Evolutionary conservation across 495 filamentous ascomycete genomes (phyloP), one percentile per base, ranked within the genome.

Genomic region (Trichoderma virens): DNA sequence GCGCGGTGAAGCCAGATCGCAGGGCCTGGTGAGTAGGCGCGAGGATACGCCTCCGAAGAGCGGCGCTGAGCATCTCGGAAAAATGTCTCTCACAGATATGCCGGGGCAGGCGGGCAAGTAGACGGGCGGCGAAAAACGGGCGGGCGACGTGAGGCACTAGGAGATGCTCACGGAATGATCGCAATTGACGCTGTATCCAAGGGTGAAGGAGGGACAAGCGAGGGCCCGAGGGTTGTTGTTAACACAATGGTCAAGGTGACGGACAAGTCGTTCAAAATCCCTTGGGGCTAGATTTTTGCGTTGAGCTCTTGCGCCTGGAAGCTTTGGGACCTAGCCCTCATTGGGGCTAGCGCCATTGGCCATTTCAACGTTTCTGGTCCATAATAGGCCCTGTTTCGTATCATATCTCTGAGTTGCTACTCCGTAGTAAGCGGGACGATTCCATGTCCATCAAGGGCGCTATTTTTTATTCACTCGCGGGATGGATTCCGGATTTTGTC

Each of bases 31-130:
- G 61, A 31, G 61, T 62, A 31, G 61, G 78, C 65, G 79, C 79
- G 65, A 85, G 74, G 75, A 72, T 76, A 71, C 82, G 79, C 78
- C 82, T 76, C 74, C 82, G 75, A 67, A 85, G 74, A 30, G 78
- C 78, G 31, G 80, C 80, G 66, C 76, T 75, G 70, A 83, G 78
- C 82, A 85, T 85, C 70, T 81, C 74, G 69, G 39, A 54, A 59
- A 43, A 43, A 62, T 38, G 35, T 56, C 51, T 56, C 51, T 56
- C 51, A 56, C 51, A 56, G 18, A 7, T 3, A 47, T n/a, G 43
- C n/a, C 43, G 18, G 43, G n/a, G 43, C 18, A 20, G 43, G n/a
- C 18, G 18, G 43, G 43, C 43, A 23, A 18, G 43, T 7, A 7
- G 43, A 18, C 3, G n/a, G 43, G 43, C 68, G 63, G 2, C 64